These are phyloP conservation scores for Hymenochaete sp. DNA, from an alignment of 1,284 basidiomycete species.

Conservation along the genomic window DNA sequence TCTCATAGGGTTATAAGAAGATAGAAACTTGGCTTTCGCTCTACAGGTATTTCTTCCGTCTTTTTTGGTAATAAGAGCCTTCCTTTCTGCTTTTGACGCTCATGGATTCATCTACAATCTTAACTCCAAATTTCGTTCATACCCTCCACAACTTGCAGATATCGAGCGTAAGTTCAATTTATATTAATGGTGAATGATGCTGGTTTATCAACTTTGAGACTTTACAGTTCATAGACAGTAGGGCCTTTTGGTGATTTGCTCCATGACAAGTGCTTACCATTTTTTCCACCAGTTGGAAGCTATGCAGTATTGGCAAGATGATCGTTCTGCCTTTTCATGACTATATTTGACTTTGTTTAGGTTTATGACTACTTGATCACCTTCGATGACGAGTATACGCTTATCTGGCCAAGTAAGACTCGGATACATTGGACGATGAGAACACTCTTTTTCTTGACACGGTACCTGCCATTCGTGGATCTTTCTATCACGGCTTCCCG, in stretches of 20 bases:
- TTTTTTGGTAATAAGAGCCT: no score
- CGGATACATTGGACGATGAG: constrained; percentile 5
- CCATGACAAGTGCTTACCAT: not conserved
- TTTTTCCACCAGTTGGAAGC: not conserved
- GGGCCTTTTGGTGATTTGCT: not conserved
- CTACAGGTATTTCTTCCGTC: no score
- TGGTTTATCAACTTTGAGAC: no score
- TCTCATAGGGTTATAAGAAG: no score
- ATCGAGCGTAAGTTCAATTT: no score
- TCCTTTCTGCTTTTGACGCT: no score
- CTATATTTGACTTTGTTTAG: not conserved
- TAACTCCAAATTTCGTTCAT: no score
- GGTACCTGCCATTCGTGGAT: constrained; percentile 10
- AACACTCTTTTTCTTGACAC: constrained; percentile 4
- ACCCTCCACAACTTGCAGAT: no score
- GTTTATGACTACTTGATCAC: constrained; percentile 9
- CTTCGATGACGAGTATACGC: constrained; percentile 3
- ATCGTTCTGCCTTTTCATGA: not conserved
- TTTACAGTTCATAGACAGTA: no score
- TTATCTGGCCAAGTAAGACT: constrained; percentile 4
- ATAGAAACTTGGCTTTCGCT: no score
- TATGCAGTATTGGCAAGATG: constrained; percentile 3
- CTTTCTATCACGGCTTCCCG: constrained; percentile 4
- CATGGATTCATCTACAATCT: no score
- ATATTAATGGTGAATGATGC: no score